phyloP scores from a whole-genome alignment of 2,329 filamentous ascomycete species.

The Trichoderma sp. region DNA sequence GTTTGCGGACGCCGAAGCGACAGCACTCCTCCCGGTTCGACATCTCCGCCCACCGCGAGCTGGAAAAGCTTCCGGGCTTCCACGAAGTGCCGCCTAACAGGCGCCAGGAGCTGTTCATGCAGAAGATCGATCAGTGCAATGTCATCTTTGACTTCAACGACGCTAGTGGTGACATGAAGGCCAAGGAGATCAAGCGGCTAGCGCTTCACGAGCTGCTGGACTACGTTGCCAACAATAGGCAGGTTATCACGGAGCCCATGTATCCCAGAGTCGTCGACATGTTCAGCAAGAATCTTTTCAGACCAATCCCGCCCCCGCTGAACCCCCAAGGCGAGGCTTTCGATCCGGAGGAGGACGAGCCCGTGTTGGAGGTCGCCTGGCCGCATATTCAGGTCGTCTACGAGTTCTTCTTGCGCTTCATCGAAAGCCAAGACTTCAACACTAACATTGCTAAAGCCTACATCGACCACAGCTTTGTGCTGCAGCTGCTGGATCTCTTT shows the following conservation, averaged over 20 bases:
- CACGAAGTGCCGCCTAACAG: slow-evolving; percentile 96
- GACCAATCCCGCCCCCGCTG: slow-evolving; percentile 93
- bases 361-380: slow-evolving; percentile 97
- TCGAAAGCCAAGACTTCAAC: slow-evolving; percentile 99
- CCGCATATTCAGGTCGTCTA: slow-evolving; percentile 99
- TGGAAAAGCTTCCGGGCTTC: slow-evolving; percentile 96
- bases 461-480: slow-evolving; percentile 96
- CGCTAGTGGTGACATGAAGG: slow-evolving; percentile 97
- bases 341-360: slow-evolving; percentile 97
- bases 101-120: slow-evolving; percentile 97
- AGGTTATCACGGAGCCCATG: slow-evolving; percentile 98
- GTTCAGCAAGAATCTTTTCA: slow-evolving; percentile 98
- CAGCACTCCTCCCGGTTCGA: slow-evolving; percentile 98
- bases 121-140: slow-evolving; percentile 99
- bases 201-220: slow-evolving; percentile 94
- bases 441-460: slow-evolving; percentile 99
- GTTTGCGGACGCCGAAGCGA: slow-evolving; percentile 89
- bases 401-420: slow-evolving; percentile 98
- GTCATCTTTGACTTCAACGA: slow-evolving; percentile 99
- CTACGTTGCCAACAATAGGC: slow-evolving; percentile 97
- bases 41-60: slow-evolving; percentile 92
- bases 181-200: slow-evolving; percentile 97
- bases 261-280: slow-evolving; percentile 98
- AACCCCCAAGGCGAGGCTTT: slow-evolving; percentile 98
- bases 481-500: slow-evolving; percentile 95